These are phyloP conservation scores for Penicillium argentinense DNA, from an alignment of 495 filamentous ascomycete genomes.

Conservation along the genomic window DNA sequence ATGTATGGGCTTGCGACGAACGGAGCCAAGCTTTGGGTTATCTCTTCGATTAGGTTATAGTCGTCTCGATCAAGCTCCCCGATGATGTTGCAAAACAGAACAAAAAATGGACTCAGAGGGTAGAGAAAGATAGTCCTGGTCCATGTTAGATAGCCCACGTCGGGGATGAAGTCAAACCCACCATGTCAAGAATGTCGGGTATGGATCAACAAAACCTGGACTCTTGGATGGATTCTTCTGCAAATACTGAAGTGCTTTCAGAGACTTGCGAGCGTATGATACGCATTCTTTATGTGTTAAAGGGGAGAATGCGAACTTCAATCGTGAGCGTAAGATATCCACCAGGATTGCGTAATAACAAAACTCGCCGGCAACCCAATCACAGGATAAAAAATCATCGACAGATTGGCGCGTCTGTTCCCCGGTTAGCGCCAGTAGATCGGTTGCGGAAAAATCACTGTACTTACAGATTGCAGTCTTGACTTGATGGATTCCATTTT, in stretches of 20 bases:
- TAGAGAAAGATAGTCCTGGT: slow-evolving; percentile 29
- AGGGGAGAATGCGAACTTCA: slow-evolving; percentile 22
- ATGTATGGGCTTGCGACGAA: slow-evolving; percentile 25
- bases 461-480: slow-evolving; percentile 20
- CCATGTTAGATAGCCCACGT: background rate
- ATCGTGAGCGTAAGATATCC: slow-evolving; percentile 28
- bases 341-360: slow-evolving; percentile 32
- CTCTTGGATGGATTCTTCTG: slow-evolving; percentile 16
- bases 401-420: slow-evolving; percentile 14
- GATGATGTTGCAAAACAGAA: slow-evolving; percentile 34
- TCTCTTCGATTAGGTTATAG: slow-evolving; percentile 24
- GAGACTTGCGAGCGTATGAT: slow-evolving; percentile 20
- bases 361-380: slow-evolving; percentile 29
- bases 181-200: slow-evolving; percentile 32
- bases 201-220: slow-evolving; percentile 27
- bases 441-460: background rate
- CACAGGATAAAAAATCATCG: slow-evolving; percentile 9
- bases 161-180: slow-evolving; percentile 1
- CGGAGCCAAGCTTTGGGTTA: slow-evolving; percentile 22
- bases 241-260: slow-evolving; percentile 27
- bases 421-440: background rate
- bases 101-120: slow-evolving; percentile 32
- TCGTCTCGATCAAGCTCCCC: slow-evolving; percentile 24
- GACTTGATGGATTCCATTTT: slow-evolving; percentile 23
- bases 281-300: slow-evolving; percentile 27